Evolutionary conservation across 345 rosid genomes (phyloP).

Genomic region (Erysimum cheiranthoides): DNA sequence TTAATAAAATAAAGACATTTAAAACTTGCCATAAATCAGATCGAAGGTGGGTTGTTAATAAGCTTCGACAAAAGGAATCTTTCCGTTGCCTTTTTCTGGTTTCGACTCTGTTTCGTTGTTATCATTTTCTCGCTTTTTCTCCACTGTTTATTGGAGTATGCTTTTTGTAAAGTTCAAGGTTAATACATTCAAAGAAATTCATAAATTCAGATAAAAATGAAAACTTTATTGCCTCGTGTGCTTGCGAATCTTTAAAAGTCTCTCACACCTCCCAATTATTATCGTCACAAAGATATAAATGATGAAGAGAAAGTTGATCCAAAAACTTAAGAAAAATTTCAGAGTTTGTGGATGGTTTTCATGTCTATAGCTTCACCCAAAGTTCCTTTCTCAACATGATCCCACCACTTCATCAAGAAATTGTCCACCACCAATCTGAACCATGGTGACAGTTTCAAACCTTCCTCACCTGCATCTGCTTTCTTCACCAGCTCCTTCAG

Average conservation of each 20-base stretch:
- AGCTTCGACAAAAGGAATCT: constrained; percentile 30
- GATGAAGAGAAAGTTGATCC: constrained; percentile 4
- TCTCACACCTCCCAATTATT: constrained; percentile 22
- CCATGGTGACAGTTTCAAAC: constrained; percentile 93
- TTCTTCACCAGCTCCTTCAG: constrained; percentile 87
- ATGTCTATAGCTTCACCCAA: constrained; percentile 74
- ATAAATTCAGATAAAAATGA: neutral
- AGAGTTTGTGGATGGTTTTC: constrained; percentile 82
- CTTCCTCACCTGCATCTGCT: constrained; percentile 93
- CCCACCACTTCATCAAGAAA: constrained; percentile 99
- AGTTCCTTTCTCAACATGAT: constrained; percentile 79
- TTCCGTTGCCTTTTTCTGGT: constrained; percentile 24
- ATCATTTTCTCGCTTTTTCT: neutral
- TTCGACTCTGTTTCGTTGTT: constrained; percentile 35
- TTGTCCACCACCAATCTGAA: constrained; percentile 93
- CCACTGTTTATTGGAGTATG: neutral
- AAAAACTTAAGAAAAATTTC: constrained; percentile 19
- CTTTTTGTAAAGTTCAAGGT: neutral
- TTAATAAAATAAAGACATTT: constrained; percentile 15
- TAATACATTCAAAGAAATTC: neutral
- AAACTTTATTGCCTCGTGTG: neutral
- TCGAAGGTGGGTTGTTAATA: neutral
- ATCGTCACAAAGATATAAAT: constrained; percentile 13
- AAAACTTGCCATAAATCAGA: constrained; percentile 1
- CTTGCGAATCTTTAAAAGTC: constrained; percentile 13